A percentile compares a stretch with the other conserved stretches of the same genome.
phyloP scores from a whole-genome alignment of 371 early-diverging fungal genomes.

The Lichtheimia ornata region DNA sequence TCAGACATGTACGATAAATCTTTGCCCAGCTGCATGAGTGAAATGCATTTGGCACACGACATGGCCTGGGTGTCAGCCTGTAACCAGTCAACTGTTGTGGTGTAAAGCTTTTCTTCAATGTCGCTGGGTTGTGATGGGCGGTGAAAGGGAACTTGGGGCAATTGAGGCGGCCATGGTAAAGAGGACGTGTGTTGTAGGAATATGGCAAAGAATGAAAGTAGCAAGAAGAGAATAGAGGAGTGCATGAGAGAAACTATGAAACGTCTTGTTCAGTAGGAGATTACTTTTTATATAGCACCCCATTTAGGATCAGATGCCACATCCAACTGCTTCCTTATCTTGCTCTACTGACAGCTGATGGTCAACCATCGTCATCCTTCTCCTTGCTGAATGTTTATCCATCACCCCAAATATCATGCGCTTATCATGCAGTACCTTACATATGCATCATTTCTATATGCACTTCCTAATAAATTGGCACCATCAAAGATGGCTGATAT shows the following conservation, averaged over 20 bases:
- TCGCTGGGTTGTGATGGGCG: background rate
- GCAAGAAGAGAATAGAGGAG: constrained; percentile 1
- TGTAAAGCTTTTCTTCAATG: constrained; percentile 16
- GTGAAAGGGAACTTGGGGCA: constrained; percentile 12
- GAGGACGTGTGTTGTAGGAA: constrained; percentile 1
- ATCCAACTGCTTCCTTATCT: no score
- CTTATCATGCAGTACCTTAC: no score
- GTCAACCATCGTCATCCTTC: no score
- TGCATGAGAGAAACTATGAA: constrained; percentile 3
- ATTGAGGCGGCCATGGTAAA: background rate
- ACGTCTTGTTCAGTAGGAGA: no score
- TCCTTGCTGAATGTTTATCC: no score
- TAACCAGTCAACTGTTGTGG: constrained; percentile 20
- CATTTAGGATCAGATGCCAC: no score
- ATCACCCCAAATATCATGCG: no score
- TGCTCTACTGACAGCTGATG: no score
- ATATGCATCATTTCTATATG: no score
- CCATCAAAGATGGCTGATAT: no score
- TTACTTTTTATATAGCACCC: no score
- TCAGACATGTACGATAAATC: constrained; percentile 40
- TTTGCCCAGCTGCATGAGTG: constrained; percentile 33
- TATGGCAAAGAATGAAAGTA: constrained; percentile 7
- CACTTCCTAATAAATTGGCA: no score
- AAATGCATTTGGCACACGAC: constrained; percentile 43
- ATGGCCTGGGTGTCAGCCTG: constrained; percentile 20